phyloP scores from a whole-genome alignment of 2,329 filamentous ascomycete species.

The Sporothrix mexicana region DNA sequence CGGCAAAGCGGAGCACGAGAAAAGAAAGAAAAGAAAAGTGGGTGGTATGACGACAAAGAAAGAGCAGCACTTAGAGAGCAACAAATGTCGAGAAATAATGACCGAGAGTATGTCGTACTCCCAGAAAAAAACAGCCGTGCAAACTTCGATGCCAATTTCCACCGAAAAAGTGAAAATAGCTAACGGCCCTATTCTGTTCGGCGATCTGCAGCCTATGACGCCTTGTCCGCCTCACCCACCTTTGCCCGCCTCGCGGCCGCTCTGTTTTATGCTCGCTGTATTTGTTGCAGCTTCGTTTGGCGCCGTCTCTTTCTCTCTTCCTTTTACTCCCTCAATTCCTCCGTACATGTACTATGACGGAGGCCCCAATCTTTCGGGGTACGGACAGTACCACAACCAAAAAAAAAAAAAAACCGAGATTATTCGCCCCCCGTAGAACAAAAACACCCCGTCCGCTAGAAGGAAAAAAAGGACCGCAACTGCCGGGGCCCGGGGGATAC shows the following conservation, averaged over 20 bases:
- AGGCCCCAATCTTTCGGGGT: neutral
- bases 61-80: neutral
- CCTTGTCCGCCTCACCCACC: neutral
- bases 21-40: neutral
- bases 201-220: conserved; percentile 2
- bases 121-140: neutral
- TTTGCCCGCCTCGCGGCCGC: neutral
- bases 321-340: neutral
- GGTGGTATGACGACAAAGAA: conserved; percentile 4
- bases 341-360: neutral
- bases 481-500: neutral
- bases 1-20: neutral
- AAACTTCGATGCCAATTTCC: too few relatives aligned
- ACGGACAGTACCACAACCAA: neutral
- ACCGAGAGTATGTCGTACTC: neutral
- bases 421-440: conserved; percentile 16
- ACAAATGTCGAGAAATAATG: neutral
- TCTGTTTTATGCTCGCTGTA: neutral
- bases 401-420: neutral
- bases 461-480: conserved; percentile 19
- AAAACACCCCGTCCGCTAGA: neutral
- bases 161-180: neutral
- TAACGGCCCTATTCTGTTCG: conserved; percentile 3
- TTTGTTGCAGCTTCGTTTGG: neutral
- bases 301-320: neutral